Evolutionary conservation across 2,329 filamentous ascomycete genomes (phyloP).

Genomic region (Phialocephala subalpina): DNA sequence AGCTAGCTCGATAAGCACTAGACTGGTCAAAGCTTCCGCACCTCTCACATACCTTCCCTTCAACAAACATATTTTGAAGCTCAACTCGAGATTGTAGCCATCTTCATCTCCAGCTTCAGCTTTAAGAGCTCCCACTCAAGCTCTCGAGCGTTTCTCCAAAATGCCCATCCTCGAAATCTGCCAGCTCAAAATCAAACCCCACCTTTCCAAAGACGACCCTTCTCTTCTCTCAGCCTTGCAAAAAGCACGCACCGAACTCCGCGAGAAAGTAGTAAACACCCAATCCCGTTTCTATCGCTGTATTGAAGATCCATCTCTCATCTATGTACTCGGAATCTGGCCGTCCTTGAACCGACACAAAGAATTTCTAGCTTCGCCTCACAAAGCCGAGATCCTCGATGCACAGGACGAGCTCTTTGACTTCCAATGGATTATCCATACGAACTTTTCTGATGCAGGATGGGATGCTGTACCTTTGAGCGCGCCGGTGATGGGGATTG

Average conservation of each 20-base stretch:
- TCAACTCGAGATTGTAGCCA: not conserved
- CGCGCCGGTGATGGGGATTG: slow-evolving; percentile 26
- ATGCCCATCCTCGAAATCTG: slow-evolving; percentile 33
- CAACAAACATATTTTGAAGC: not conserved
- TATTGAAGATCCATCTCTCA: slow-evolving; percentile 27
- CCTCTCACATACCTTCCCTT: not conserved
- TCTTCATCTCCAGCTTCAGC: not conserved
- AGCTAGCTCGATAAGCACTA: not conserved
- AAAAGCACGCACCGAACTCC: slow-evolving; percentile 20
- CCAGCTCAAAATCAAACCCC: slow-evolving; percentile 26
- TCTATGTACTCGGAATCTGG: slow-evolving; percentile 34
- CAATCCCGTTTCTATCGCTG: slow-evolving; percentile 31
- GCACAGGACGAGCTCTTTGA: slow-evolving; percentile 26
- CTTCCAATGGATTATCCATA: slow-evolving; percentile 30
- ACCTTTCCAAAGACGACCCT: slow-evolving; percentile 19
- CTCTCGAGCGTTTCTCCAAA: slow-evolving; percentile 1
- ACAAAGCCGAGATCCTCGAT: slow-evolving; percentile 28
- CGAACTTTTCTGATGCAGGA: slow-evolving; percentile 12
- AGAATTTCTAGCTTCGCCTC: slow-evolving; percentile 25
- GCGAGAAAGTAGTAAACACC: slow-evolving; percentile 22
- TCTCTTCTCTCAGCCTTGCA: slow-evolving; percentile 22
- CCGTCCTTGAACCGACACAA: slow-evolving; percentile 21
- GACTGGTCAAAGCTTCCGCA: not conserved
- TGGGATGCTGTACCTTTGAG: slow-evolving; percentile 23
- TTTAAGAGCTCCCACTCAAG: no score